phyloP scores from a whole-genome alignment of 768 basidiomycete genomes.

The Boletus bicolor region DNA sequence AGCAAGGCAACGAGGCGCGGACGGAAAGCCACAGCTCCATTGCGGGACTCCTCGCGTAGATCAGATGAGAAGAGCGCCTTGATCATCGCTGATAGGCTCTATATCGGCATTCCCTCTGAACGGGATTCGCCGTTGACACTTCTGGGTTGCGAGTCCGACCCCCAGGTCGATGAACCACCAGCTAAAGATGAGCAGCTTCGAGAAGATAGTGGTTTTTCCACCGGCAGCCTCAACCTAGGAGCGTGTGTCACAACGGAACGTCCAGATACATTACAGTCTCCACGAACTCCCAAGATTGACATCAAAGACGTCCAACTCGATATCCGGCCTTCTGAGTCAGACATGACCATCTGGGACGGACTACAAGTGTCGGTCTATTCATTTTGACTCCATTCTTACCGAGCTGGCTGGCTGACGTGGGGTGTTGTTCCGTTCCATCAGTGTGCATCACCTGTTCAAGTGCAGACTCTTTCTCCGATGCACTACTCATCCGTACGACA shows the following conservation, averaged over 20 bases:
- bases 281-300: neutral
- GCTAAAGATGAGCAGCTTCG: neutral
- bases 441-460: constrained; percentile 19
- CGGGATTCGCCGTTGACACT: neutral
- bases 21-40: neutral
- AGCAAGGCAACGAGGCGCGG: neutral
- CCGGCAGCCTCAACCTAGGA: neutral
- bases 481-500: constrained; percentile 7
- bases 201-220: neutral
- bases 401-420: neutral
- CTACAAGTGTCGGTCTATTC: constrained; percentile 15
- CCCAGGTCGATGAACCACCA: neutral
- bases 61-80: neutral
- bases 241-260: neutral
- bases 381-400: neutral
- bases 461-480: constrained; percentile 27
- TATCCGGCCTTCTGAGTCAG: constrained; percentile 9
- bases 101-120: constrained; percentile 1
- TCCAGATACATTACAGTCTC: neutral
- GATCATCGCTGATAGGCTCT: constrained; percentile 1
- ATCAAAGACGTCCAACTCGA: constrained; percentile 13
- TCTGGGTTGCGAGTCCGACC: neutral
- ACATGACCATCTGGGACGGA: constrained; percentile 29
- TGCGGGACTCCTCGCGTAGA: neutral
- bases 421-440: neutral